Percentiles rank a stretch among this genome's conserved stretches.
Evolutionary conservation across 2,329 filamentous ascomycete genomes (phyloP).

Genomic region (Diaporthe ampelina): DNA sequence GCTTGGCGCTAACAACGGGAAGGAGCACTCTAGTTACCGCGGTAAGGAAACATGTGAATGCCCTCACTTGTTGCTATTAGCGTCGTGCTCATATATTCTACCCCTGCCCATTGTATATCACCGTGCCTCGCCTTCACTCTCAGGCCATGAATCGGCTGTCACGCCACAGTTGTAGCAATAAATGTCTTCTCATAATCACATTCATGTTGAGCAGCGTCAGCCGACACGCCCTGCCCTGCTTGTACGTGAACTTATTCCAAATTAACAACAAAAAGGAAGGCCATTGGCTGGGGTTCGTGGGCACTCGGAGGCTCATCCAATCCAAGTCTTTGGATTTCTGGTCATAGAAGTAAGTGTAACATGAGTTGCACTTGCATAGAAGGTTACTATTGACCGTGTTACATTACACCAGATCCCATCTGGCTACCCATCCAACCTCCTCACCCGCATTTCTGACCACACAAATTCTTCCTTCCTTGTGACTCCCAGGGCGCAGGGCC

Average conservation of each 20-base stretch:
- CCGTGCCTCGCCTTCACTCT: no score
- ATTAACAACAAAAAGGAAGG: background rate
- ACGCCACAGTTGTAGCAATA: background rate
- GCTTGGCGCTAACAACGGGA: no score
- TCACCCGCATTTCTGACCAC: constrained; percentile 87
- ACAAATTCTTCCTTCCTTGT: constrained; percentile 71
- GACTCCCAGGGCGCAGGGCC: constrained; percentile 48
- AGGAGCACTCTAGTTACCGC: no score
- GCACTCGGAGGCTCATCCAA: no score
- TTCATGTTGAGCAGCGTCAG: background rate
- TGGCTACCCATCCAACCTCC: constrained; percentile 81
- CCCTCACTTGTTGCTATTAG: no score
- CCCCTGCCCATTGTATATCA: no score
- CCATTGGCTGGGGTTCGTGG: background rate
- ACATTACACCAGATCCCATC: constrained; percentile 76
- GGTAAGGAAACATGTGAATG: no score
- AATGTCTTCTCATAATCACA: background rate
- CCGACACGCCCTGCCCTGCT: no score
- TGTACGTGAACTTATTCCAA: background rate
- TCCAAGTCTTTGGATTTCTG: background rate
- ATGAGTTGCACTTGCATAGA: background rate
- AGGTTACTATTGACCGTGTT: background rate
- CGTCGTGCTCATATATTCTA: no score
- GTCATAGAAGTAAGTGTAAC: background rate
- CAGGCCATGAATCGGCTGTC: background rate